These are phyloP conservation scores for Colletotrichum spaethianum DNA, from an alignment of 2,329 filamentous ascomycete species.

Conservation along the genomic window DNA sequence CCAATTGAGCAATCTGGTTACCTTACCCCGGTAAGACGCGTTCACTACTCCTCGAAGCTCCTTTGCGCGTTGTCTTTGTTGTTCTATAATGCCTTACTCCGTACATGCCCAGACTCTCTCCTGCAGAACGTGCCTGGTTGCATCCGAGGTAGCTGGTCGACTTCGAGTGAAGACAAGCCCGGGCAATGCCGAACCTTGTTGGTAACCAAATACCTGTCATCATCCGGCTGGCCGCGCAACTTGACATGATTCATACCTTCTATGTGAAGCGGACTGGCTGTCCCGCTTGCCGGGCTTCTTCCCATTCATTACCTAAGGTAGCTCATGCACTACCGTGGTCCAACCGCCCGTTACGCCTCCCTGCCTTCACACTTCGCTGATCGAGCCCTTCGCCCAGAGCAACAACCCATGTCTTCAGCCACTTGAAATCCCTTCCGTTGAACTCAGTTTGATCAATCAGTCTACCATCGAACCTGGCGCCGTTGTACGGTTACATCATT, in stretches of 20 bases:
- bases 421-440: conserved; percentile 12
- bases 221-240: background rate
- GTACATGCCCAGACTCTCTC: conserved; percentile 13
- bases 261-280: background rate
- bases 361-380: conserved; percentile 23
- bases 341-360: conserved; percentile 16
- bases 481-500: conserved; percentile 37
- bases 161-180: conserved; percentile 34
- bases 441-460: conserved; percentile 21
- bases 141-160: conserved; percentile 30
- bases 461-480: background rate
- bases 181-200: conserved; percentile 26
- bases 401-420: conserved; percentile 36
- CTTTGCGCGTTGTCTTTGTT: conserved; percentile 5
- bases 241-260: conserved; percentile 20
- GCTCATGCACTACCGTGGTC: conserved; percentile 12
- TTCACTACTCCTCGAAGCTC: conserved; percentile 14
- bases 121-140: conserved; percentile 15
- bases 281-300: conserved; percentile 16
- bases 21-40: conserved; percentile 39
- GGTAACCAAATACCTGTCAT: conserved; percentile 26
- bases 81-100: background rate
- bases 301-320: conserved; percentile 19
- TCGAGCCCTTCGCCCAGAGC: conserved; percentile 5
- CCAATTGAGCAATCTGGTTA: conserved; percentile 20